Percentiles rank a stretch among this genome's conserved stretches.
Evolutionary conservation across 805 yeast species (phyloP).

Genomic region (Monosporozyma yasuniensis): DNA sequence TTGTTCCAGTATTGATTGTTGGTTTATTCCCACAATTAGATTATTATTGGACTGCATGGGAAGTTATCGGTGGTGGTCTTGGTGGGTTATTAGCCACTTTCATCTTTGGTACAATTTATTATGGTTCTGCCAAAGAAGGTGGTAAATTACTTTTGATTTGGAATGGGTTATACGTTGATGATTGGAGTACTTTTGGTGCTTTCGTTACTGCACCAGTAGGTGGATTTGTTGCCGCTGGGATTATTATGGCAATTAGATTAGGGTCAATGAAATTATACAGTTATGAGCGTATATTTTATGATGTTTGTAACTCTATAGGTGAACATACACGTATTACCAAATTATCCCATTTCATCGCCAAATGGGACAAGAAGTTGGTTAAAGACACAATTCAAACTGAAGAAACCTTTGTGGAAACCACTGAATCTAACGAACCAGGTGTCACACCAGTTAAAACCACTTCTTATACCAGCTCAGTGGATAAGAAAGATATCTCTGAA

Average conservation of each 20-base stretch:
- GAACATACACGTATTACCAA: constrained; percentile 8
- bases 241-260: constrained; percentile 44
- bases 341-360: neutral
- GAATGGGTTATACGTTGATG: constrained; percentile 72
- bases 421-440: neutral
- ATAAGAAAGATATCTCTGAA: neutral
- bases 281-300: constrained; percentile 5
- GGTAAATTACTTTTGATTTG: constrained; percentile 63
- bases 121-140: constrained; percentile 63
- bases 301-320: constrained; percentile 4
- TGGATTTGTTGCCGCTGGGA: constrained; percentile 51
- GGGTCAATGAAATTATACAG: constrained; percentile 16
- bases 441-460: neutral
- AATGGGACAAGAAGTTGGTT: constrained; percentile 2
- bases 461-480: neutral
- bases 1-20: constrained; percentile 73
- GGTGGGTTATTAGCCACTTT: constrained; percentile 77
- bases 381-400: neutral
- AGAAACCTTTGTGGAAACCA: neutral
- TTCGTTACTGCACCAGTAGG: constrained; percentile 86
- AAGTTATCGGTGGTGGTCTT: constrained; percentile 72
- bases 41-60: constrained; percentile 61
- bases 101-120: constrained; percentile 76
- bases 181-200: constrained; percentile 95
- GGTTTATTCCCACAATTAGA: constrained; percentile 63